Evolutionary conservation across 495 filamentous ascomycete species (phyloP).

Genomic region (Hypoxylon fragiforme): DNA sequence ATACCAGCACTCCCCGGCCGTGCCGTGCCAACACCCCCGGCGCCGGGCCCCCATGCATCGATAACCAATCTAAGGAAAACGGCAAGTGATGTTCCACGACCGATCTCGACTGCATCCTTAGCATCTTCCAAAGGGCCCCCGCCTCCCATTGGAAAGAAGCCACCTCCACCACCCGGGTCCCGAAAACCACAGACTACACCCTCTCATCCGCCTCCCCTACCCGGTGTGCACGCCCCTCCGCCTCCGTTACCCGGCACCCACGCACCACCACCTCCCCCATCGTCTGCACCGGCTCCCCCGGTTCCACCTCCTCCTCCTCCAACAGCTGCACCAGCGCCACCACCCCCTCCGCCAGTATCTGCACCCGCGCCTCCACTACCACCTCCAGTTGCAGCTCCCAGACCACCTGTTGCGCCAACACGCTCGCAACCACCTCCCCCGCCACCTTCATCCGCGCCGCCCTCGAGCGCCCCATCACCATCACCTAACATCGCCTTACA

Average conservation of each 20-base stretch:
- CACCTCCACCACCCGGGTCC: slow-evolving; percentile 69
- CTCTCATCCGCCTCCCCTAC: slow-evolving; percentile 39
- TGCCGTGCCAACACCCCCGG: slow-evolving; percentile 35
- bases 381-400: slow-evolving; percentile 29
- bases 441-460: slow-evolving; percentile 50
- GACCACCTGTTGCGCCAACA: slow-evolving; percentile 40
- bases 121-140: slow-evolving; percentile 52
- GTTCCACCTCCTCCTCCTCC: slow-evolving; percentile 56
- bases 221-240: too few relatives aligned
- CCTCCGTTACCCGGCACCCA: slow-evolving; percentile 53
- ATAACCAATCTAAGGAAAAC: slow-evolving; percentile 65
- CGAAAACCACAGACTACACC: slow-evolving; percentile 62
- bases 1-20: slow-evolving; percentile 63
- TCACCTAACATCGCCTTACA: slow-evolving; percentile 53
- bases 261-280: slow-evolving; percentile 50
- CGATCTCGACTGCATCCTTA: slow-evolving; percentile 53
- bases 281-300: slow-evolving; percentile 56
- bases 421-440: slow-evolving; percentile 58
- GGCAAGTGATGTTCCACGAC: slow-evolving; percentile 56
- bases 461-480: slow-evolving; percentile 36
- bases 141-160: slow-evolving; percentile 66
- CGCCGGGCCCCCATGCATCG: slow-evolving; percentile 57
- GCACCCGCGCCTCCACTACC: slow-evolving; percentile 54
- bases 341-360: slow-evolving; percentile 54
- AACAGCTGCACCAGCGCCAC: slow-evolving; percentile 53